Percentiles rank a stretch among this genome's conserved stretches.
These are phyloP conservation scores for Trametes hirsuta DNA, from an alignment of 1,284 basidiomycete species.

Conservation along the genomic window DNA sequence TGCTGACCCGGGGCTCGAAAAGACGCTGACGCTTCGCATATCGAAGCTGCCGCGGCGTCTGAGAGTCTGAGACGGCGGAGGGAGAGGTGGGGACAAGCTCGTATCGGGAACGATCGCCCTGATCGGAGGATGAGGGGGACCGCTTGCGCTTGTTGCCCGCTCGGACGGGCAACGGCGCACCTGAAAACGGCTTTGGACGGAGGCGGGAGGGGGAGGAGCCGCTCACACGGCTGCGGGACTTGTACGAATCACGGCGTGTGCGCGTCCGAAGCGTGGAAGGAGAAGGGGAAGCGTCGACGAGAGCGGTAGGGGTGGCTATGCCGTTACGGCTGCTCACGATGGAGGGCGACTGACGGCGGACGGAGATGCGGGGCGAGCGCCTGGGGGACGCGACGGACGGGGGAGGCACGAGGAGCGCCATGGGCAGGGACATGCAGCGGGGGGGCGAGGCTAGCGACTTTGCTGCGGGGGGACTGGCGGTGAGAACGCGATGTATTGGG, in stretches of 20 bases:
- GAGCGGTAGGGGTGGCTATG: neutral
- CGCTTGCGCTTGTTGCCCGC: slow-evolving; percentile 22
- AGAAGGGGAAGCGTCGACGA: neutral
- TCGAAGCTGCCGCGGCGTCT: slow-evolving; percentile 23
- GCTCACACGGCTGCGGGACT: slow-evolving; percentile 11
- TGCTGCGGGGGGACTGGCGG: neutral
- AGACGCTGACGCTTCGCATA: slow-evolving; percentile 25
- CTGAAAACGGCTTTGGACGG: neutral
- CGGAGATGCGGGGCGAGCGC: slow-evolving; percentile 22
- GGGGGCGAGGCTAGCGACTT: neutral
- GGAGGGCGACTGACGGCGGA: slow-evolving; percentile 11
- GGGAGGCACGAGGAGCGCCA: slow-evolving; percentile 21
- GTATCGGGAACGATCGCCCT: slow-evolving; percentile 11
- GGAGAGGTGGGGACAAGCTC: slow-evolving; percentile 13
- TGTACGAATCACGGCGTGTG: slow-evolving; percentile 5
- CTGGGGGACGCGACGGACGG: slow-evolving; percentile 15
- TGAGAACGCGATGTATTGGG: too few species aligned
- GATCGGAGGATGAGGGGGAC: neutral
- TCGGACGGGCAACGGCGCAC: neutral
- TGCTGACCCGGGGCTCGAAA: slow-evolving; percentile 6
- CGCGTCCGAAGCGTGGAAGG: slow-evolving; percentile 1
- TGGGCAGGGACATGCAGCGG: neutral
- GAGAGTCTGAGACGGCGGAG: neutral
- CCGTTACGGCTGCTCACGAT: slow-evolving; percentile 1
- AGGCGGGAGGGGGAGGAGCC: slow-evolving; percentile 2